These are phyloP conservation scores for Papilionanthe hybrid DNA, from an alignment of 116 monocot genomes.

Conservation along the genomic window DNA sequence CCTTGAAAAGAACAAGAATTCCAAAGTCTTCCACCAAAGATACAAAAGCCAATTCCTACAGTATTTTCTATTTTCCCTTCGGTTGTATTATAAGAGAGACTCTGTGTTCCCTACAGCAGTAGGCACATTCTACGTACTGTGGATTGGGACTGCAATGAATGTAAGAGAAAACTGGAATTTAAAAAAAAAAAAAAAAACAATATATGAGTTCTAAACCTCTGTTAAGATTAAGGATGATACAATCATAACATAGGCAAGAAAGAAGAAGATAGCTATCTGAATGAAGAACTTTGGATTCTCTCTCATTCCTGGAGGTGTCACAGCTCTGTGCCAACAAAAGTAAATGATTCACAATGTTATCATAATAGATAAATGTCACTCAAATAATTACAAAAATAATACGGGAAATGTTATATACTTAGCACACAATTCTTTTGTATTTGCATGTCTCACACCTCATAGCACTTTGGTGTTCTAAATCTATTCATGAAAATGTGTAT, in stretches of 20 bases:
- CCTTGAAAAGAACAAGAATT: not conserved
- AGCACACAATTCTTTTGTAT: no score
- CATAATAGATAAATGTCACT: not conserved
- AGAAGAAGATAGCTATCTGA: conserved; percentile 77
- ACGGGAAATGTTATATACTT: no score
- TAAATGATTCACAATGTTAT: not conserved
- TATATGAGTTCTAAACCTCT: conserved; percentile 43
- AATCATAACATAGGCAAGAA: conserved; percentile 79
- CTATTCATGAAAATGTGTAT: no score
- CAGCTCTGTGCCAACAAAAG: conserved; percentile 39
- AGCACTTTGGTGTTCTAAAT: no score
- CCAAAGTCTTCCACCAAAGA: not conserved
- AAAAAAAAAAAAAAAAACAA: not conserved
- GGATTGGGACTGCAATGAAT: conserved; percentile 1
- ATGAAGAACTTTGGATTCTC: conserved; percentile 88
- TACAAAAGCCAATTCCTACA: not conserved
- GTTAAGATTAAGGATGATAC: conserved; percentile 79
- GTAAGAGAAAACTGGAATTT: not conserved
- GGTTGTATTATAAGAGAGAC: not conserved
- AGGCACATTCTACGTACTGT: not conserved
- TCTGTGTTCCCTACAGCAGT: not conserved
- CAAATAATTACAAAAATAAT: no score
- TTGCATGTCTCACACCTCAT: no score
- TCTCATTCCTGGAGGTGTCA: conserved; percentile 69
- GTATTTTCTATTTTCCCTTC: not conserved